These are phyloP conservation scores for Polyplosphaeria fusca DNA, from an alignment of 495 filamentous ascomycete genomes.

Conservation along the genomic window DNA sequence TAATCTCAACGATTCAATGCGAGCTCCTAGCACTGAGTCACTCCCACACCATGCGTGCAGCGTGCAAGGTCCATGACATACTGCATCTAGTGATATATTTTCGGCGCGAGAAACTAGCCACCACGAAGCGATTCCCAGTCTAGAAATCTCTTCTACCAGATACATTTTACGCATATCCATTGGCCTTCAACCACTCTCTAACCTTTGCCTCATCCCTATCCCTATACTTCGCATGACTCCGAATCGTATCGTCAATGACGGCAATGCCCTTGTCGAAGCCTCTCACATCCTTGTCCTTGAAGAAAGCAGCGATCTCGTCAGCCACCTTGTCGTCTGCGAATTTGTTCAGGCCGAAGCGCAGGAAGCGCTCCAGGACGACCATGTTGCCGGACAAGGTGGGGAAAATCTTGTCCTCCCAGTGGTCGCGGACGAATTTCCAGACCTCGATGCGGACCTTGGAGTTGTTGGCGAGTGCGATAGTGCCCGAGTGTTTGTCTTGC, in stretches of 20 bases:
- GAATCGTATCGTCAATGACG: conserved; percentile 76
- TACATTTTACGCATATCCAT: too few relatives aligned
- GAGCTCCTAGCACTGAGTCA: too few relatives aligned
- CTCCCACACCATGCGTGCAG: too few relatives aligned
- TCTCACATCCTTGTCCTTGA: conserved; percentile 73
- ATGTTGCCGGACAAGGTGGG: conserved; percentile 72
- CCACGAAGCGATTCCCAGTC: too few relatives aligned
- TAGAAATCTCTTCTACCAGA: too few relatives aligned
- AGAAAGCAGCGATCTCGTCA: conserved; percentile 78
- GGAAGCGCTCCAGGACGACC: conserved; percentile 81
- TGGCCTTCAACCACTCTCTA: conserved; percentile 66
- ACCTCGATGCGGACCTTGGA: conserved; percentile 62
- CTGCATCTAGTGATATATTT: too few relatives aligned
- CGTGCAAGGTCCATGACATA: too few relatives aligned
- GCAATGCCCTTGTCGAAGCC: conserved; percentile 76
- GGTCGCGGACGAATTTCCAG: conserved; percentile 78
- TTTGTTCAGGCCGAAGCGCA: conserved; percentile 70
- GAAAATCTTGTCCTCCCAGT: conserved; percentile 66
- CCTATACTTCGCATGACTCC: conserved; percentile 72
- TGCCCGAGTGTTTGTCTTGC: conserved; percentile 83
- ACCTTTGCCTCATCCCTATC: conserved; percentile 65
- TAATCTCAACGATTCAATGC: too few relatives aligned
- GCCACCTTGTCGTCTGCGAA: conserved; percentile 69
- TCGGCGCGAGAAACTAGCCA: too few relatives aligned
- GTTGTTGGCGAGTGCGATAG: conserved; percentile 68